phyloP scores from a whole-genome alignment of 352 stramenopile species.

The Thalassiosira sp. region DNA sequence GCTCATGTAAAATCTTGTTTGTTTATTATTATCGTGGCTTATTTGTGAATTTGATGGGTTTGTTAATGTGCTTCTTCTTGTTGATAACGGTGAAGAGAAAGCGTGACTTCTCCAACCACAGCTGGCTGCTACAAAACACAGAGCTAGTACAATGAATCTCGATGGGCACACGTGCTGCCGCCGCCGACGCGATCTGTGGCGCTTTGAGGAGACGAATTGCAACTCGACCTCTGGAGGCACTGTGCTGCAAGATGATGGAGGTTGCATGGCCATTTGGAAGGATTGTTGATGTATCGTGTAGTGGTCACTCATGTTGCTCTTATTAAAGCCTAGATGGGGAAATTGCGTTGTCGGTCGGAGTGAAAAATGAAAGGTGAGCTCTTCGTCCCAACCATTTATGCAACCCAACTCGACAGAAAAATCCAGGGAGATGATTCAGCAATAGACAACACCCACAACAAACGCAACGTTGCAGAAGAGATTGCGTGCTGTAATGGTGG shows the following conservation, averaged over 20 bases:
- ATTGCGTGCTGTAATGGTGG: no score
- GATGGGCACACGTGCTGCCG: not conserved
- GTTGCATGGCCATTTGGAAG: not conserved
- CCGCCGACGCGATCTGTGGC: not conserved
- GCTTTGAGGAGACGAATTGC: not conserved
- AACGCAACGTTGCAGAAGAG: no score
- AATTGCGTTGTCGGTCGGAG: no score
- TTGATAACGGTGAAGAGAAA: not conserved
- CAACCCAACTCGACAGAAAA: no score
- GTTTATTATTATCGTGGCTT: not conserved
- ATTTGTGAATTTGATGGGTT: not conserved
- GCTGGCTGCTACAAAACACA: not conserved
- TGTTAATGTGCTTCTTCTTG: not conserved
- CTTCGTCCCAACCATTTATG: no score
- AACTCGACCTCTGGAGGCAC: not conserved
- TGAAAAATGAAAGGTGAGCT: no score
- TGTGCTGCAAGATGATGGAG: not conserved
- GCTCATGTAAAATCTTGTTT: not conserved
- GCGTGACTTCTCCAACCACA: not conserved
- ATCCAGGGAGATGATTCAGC: no score
- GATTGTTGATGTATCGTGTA: not conserved
- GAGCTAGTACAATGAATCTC: not conserved
- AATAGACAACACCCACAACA: no score
- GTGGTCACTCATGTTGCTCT: not conserved
- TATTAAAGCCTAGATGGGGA: constrained; percentile 57